Evolutionary conservation across 2,329 filamentous ascomycete genomes (phyloP).

Genomic region (Aspergillus jensenii): DNA sequence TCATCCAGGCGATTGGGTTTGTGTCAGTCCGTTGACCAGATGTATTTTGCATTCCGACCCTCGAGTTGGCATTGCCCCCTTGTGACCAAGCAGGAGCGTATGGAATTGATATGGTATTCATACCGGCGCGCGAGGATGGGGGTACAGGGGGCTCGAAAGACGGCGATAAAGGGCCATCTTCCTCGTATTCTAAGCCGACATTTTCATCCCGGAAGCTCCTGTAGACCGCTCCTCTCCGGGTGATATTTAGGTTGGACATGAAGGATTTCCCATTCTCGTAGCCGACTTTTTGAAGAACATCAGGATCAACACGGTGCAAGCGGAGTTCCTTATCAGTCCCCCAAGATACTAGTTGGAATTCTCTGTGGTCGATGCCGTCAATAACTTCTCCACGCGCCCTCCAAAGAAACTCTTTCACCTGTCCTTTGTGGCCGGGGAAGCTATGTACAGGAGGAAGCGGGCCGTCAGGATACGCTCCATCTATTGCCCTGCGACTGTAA

Average conservation of each 20-base stretch:
- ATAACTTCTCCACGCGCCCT: conserved; percentile 69
- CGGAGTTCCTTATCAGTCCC: conserved; percentile 81
- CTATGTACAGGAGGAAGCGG: conserved; percentile 48
- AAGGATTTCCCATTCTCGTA: conserved; percentile 69
- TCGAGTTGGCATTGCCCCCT: conserved; percentile 49
- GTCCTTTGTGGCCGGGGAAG: conserved; percentile 56
- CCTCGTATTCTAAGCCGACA: conserved; percentile 57
- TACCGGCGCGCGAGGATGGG: conserved; percentile 36
- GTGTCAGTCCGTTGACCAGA: conserved; percentile 50
- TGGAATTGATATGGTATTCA: conserved; percentile 53
- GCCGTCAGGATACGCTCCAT: conserved; percentile 37
- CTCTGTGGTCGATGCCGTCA: conserved; percentile 74
- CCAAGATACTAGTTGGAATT: conserved; percentile 93
- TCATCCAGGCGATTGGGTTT: conserved; percentile 65
- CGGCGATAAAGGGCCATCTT: conserved; percentile 37
- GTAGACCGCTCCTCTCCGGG: conserved; percentile 80
- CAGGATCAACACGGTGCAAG: conserved; percentile 69
- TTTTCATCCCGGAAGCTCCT: conserved; percentile 79
- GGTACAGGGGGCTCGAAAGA: conserved; percentile 21
- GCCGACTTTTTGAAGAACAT: conserved; percentile 67
- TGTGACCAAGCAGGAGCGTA: conserved; percentile 51
- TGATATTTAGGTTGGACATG: conserved; percentile 66
- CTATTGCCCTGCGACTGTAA: conserved; percentile 64
- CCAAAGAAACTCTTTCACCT: conserved; percentile 93
- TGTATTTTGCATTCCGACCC: conserved; percentile 49